These are phyloP conservation scores for Sutorius australiensis DNA, from an alignment of 768 basidiomycete species.

Conservation along the genomic window DNA sequence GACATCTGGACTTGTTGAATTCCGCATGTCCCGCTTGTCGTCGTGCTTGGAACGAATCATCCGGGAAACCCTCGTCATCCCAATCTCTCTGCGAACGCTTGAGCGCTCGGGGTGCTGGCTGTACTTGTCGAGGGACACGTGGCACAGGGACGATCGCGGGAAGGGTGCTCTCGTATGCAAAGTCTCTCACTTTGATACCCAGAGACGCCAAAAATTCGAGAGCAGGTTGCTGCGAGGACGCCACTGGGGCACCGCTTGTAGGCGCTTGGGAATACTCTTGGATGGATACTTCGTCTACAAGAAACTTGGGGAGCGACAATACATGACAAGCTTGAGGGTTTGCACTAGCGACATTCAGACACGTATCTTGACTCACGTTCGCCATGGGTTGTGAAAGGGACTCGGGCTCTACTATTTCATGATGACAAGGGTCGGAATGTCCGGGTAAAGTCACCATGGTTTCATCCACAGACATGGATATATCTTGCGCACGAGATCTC, in stretches of 20 bases:
- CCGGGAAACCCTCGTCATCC: constrained; percentile 22
- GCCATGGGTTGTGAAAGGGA: constrained; percentile 20
- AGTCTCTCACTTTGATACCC: constrained; percentile 51
- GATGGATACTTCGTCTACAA: constrained; percentile 2
- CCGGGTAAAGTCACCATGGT: background rate
- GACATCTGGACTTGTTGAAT: constrained; percentile 23
- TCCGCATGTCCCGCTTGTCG: constrained; percentile 6
- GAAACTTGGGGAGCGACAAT: constrained; percentile 22
- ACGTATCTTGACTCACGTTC: constrained; percentile 37
- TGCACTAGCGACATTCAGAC: constrained; percentile 26
- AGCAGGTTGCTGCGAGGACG: constrained; percentile 35
- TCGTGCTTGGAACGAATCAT: background rate
- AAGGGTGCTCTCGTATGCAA: constrained; percentile 64
- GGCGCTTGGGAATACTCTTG: constrained; percentile 21
- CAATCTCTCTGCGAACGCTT: constrained; percentile 38
- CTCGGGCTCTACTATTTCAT: constrained; percentile 18
- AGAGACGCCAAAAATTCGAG: constrained; percentile 26
- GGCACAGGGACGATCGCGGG: constrained; percentile 56
- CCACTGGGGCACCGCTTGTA: background rate
- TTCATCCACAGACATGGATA: constrained; percentile 1
- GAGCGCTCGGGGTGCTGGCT: constrained; percentile 36
- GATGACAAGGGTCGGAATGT: background rate
- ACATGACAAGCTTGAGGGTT: constrained; percentile 32
- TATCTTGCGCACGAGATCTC: constrained; percentile 6
- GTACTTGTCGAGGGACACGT: constrained; percentile 45